Conservation (phyloP, 2,329 filamentous ascomycete genomes). For the Cytospora leucostoma region DNA sequence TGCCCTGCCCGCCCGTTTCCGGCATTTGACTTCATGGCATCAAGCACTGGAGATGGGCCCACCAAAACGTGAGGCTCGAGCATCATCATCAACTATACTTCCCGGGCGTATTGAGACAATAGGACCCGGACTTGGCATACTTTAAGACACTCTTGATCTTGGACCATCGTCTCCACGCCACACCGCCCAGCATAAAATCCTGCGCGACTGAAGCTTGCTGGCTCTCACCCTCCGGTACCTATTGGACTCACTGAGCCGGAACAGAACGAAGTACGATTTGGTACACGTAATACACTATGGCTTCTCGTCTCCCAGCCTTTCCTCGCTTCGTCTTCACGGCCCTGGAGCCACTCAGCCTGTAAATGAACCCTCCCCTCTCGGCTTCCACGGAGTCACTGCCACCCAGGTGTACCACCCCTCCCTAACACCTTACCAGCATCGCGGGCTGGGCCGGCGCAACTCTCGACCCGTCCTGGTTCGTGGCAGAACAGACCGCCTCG, state of each 20-base stretch:
- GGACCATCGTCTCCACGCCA: not conserved
- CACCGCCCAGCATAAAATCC: not conserved
- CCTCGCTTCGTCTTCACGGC: constrained; percentile 68
- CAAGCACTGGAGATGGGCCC: not conserved
- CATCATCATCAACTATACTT: constrained; percentile 76
- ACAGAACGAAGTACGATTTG: not conserved
- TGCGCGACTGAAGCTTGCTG: not conserved
- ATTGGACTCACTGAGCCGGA: not conserved
- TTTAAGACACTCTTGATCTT: constrained; percentile 49
- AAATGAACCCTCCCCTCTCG: constrained; percentile 36
- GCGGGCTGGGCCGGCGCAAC: constrained; percentile 60
- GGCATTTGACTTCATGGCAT: not conserved
- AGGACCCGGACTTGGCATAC: constrained; percentile 61
- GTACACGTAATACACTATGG: constrained; percentile 44
- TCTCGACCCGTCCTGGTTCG: constrained; percentile 61
- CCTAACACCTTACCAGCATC: constrained; percentile 45
- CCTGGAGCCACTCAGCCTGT: constrained; percentile 70
- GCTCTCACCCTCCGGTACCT: not conserved
- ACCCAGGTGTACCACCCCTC: not conserved
- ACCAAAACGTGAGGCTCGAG: not conserved
- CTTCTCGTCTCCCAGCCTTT: constrained; percentile 62
- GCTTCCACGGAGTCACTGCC: too few species aligned
- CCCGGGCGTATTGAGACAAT: constrained; percentile 61
- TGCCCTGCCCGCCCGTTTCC: not conserved
- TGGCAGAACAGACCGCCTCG: constrained; percentile 59